phyloP scores from a whole-genome alignment of 352 stramenopile genomes.

The Pythium sp. region DNA sequence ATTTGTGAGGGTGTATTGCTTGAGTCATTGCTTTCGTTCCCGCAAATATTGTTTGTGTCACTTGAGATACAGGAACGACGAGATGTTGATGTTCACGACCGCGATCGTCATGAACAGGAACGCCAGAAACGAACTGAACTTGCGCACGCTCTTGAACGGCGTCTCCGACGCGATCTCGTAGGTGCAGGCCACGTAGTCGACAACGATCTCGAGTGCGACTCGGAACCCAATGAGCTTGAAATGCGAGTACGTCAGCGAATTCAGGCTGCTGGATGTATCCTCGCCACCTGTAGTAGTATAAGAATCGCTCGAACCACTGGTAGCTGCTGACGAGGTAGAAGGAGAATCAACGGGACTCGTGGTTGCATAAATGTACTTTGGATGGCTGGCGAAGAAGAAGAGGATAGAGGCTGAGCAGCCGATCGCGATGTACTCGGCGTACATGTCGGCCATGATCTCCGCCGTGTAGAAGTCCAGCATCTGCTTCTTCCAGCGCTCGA shows the following conservation, averaged over 20 bases:
- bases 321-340: neutral
- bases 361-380: constrained; percentile 22
- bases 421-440: constrained; percentile 48
- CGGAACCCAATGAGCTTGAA: neutral
- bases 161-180: neutral
- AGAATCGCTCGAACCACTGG: neutral
- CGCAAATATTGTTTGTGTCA: neutral
- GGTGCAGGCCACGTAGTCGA: neutral
- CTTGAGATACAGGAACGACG: constrained; percentile 32
- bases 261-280: constrained; percentile 38
- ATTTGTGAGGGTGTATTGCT: no score
- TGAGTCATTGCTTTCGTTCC: no score
- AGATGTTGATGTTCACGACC: constrained; percentile 35
- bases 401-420: constrained; percentile 42
- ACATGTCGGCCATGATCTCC: constrained; percentile 44
- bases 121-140: constrained; percentile 27
- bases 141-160: constrained; percentile 19
- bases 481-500: constrained; percentile 7
- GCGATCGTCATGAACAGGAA: constrained; percentile 29
- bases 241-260: constrained; percentile 16
- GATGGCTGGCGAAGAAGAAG: constrained; percentile 32
- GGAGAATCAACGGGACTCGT: neutral
- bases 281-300: constrained; percentile 1
- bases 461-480: constrained; percentile 24
- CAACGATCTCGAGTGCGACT: neutral